Evolutionary conservation across 495 filamentous ascomycete genomes (phyloP).

Genomic region (Penicillium alfredii): DNA sequence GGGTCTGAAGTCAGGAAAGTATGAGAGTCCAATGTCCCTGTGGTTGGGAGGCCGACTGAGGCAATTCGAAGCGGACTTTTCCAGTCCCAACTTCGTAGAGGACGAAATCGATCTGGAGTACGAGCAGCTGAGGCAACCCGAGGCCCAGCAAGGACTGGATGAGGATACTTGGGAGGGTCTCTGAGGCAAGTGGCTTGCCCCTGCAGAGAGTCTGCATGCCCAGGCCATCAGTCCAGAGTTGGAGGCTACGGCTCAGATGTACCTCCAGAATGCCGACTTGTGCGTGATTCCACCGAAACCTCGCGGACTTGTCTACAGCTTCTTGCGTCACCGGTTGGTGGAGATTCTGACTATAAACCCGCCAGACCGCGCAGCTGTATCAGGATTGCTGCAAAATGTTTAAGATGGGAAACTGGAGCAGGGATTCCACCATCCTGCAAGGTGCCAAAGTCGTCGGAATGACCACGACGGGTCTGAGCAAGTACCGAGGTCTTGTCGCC

Average conservation of each 20-base stretch:
- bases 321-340: slow-evolving; percentile 45
- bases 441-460: slow-evolving; percentile 60
- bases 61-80: slow-evolving; percentile 32
- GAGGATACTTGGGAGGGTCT: slow-evolving; percentile 52
- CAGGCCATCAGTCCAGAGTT: neutral
- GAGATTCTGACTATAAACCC: slow-evolving; percentile 36
- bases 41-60: slow-evolving; percentile 57
- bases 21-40: slow-evolving; percentile 45
- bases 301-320: slow-evolving; percentile 56
- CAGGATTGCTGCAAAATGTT: slow-evolving; percentile 30
- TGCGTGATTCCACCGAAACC: slow-evolving; percentile 47
- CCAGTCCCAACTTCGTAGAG: slow-evolving; percentile 40
- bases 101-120: slow-evolving; percentile 63
- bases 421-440: slow-evolving; percentile 43
- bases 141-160: slow-evolving; percentile 50
- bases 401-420: slow-evolving; percentile 52
- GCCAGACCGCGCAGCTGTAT: slow-evolving; percentile 40
- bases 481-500: slow-evolving; percentile 71
- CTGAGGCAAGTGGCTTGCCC: slow-evolving; percentile 42
- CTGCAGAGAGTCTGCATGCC: no score
- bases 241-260: slow-evolving; percentile 5
- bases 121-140: slow-evolving; percentile 59
- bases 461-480: slow-evolving; percentile 82
- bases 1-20: no score
- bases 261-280: slow-evolving; percentile 41